A percentile compares a stretch with the other conserved stretches of the same genome.
These are phyloP conservation scores for Asterochloris erici DNA, from an alignment of 139 green algal genomes.

Conservation along the genomic window DNA sequence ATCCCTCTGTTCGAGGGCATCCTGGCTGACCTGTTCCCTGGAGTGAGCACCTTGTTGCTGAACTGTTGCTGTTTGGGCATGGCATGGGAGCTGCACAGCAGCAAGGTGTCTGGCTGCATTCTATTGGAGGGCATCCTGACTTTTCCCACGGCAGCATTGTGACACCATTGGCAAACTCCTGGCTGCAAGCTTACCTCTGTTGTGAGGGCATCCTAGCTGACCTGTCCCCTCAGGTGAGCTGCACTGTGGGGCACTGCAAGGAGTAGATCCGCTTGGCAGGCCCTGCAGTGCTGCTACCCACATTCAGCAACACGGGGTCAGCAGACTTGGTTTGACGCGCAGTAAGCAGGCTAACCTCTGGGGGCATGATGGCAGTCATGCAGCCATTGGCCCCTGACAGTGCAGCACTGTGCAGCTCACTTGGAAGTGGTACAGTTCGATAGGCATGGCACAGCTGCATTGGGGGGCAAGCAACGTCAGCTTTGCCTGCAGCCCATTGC, in stretches of 20 bases:
- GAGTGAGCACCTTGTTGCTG: constrained; percentile 8
- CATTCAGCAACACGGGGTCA: background rate
- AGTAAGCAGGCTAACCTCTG: background rate
- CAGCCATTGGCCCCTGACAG: background rate
- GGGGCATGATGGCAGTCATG: background rate
- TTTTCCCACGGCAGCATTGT: background rate
- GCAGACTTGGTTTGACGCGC: background rate
- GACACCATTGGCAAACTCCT: background rate
- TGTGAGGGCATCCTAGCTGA: background rate
- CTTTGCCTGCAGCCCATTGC: no score
- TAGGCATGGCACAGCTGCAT: no score
- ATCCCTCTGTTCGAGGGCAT: constrained; percentile 81
- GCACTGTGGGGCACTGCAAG: background rate
- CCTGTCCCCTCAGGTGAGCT: background rate
- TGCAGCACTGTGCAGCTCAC: no score
- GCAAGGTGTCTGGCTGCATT: no score
- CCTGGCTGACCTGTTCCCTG: constrained; percentile 72
- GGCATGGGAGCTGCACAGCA: no score
- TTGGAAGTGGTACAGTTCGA: no score
- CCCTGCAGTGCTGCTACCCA: background rate
- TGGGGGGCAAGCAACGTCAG: no score
- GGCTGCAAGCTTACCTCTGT: background rate
- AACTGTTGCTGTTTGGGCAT: background rate
- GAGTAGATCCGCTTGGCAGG: background rate
- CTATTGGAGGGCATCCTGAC: background rate